Percentiles rank a stretch among this genome's conserved stretches.
Conservation (phyloP, 2,329 filamentous ascomycete species). For the Nothophoma quercina region DNA sequence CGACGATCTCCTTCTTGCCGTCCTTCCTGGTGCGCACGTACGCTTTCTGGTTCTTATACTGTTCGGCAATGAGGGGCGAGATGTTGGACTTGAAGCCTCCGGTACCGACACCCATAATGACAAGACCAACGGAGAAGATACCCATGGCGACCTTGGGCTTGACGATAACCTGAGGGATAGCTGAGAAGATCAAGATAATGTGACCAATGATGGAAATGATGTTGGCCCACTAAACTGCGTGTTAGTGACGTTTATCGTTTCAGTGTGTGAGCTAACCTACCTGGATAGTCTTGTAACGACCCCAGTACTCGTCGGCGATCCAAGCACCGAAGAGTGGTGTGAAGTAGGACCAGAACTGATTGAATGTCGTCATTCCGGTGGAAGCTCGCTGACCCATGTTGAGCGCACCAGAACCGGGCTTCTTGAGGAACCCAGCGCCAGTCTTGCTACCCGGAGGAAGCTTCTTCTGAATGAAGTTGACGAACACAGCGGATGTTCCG, state of each 20-base stretch:
- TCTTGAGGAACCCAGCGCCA: constrained; percentile 45
- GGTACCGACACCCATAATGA: constrained; percentile 71
- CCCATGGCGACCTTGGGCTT: constrained; percentile 59
- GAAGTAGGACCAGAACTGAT: constrained; percentile 64
- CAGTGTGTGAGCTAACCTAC: neutral
- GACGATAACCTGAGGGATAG: constrained; percentile 61
- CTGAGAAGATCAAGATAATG: constrained; percentile 63
- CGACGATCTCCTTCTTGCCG: constrained; percentile 67
- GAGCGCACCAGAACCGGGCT: constrained; percentile 55
- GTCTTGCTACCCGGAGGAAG: constrained; percentile 44
- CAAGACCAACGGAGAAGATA: constrained; percentile 63
- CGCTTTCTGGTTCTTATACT: constrained; percentile 51
- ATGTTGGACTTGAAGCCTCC: constrained; percentile 75
- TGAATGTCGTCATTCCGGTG: constrained; percentile 60
- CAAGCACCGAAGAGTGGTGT: constrained; percentile 67
- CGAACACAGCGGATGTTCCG: constrained; percentile 47
- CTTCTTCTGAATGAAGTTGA: constrained; percentile 50
- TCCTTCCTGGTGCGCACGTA: constrained; percentile 40
- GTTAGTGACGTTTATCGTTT: neutral
- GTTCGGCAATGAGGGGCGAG: constrained; percentile 66
- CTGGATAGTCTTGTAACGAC: constrained; percentile 67
- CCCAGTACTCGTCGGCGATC: constrained; percentile 66
- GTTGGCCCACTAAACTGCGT: constrained; percentile 54
- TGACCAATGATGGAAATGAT: constrained; percentile 65
- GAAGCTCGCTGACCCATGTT: constrained; percentile 63